Base-by-base conservation (phyloP, 768 basidiomycete species). In the Suillus clintonianus region DNA sequence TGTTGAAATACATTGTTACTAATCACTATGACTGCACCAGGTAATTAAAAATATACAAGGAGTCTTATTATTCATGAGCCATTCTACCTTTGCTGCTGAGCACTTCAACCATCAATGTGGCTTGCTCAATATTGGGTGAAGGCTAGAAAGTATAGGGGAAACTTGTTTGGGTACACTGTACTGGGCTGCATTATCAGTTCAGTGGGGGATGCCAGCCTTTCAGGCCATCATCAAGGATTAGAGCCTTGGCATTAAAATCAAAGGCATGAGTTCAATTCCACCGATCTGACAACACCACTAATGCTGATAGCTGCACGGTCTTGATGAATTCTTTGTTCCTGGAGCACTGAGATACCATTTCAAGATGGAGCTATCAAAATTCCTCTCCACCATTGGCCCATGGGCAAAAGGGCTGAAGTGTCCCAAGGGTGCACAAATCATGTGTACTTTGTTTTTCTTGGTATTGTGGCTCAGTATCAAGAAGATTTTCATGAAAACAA, bases 371-470 rank as follows among this genome's bases (percentile, higher is more conserved):
- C 58, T 70, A 3, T 19, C 60, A 15, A 64, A 67, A 43, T 30
- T 69, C 0, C 6, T 54, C 11, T n/a, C 48, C 4, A 59, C 61
- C 9, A 55, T 69, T 5, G 67, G 66, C 22, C 71, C 69, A 13
- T 62, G 67, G 17, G 67, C 66, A 4, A 68, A 68, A 5, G 62
- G 72, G 1, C 64, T 72, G n/a, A 67, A 67, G 34, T 72, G 71
- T 32, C 69, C 74, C 6, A 70, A 76, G 50, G 65, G 68, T 0
- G 63, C 65, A 0, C 53, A 69, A 22, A 68, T 19, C 67, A 71
- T 42, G 62, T 74, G 2, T 76, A 65, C 45, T 62, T 71, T 2
- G 70, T 74, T 30, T 74, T 69, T 57, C 61, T 75, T 2, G 72
- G 68, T 5, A 69, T 67, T 6, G 59, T 60, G 5, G 48, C 68